phyloP scores from a whole-genome alignment of 73 alveolate species.

The Paramecium sonneborni region DNA sequence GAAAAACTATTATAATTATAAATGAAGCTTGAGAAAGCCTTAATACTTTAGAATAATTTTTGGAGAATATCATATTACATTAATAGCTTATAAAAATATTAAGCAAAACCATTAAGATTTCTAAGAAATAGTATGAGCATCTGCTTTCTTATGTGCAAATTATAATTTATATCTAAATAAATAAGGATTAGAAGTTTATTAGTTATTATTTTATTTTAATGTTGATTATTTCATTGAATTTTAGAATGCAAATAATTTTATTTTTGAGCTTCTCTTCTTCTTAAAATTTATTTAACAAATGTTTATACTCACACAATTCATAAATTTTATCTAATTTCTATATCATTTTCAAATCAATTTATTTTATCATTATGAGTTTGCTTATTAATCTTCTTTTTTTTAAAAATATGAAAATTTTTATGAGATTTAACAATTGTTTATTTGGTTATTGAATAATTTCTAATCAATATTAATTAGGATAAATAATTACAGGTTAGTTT shows the following conservation, averaged over 20 bases:
- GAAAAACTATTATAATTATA: too few species aligned
- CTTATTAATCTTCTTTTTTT: background rate
- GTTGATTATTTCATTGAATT: background rate
- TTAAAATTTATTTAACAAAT: background rate
- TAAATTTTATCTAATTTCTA: background rate
- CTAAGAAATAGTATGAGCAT: background rate
- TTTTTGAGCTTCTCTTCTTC: background rate
- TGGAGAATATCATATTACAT: too few species aligned
- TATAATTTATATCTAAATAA: background rate
- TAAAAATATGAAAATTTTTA: background rate
- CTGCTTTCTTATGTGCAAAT: background rate
- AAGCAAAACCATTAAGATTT: background rate
- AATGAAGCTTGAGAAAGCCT: too few species aligned
- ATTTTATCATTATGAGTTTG: background rate
- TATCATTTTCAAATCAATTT: background rate
- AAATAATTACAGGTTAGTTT: background rate
- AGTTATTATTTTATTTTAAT: background rate
- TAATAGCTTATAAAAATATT: too few species aligned
- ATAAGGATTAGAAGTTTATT: background rate
- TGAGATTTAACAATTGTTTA: background rate
- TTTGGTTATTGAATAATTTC: background rate
- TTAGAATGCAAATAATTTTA: background rate
- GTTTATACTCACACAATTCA: background rate
- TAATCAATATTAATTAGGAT: background rate
- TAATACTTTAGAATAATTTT: too few species aligned